These are phyloP conservation scores for Fusarium sp. DNA, from an alignment of 2,329 filamentous ascomycete genomes.

Conservation along the genomic window DNA sequence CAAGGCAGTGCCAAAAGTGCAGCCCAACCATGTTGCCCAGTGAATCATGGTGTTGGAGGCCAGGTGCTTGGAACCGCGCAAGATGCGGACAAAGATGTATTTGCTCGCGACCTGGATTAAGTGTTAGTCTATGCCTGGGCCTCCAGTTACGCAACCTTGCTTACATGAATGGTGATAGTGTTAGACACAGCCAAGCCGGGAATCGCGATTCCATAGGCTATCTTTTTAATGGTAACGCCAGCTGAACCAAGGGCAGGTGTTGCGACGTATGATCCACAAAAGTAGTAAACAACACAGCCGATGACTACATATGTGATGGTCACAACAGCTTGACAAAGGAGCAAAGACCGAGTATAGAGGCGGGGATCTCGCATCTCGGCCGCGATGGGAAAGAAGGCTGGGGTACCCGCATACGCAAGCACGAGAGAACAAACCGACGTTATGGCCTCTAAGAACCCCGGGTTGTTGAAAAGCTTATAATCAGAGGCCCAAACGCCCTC, in stretches of 20 bases:
- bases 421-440: no score
- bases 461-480: no score
- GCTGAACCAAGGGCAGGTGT: background rate
- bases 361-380: no score
- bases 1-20: background rate
- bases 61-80: background rate
- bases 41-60: background rate
- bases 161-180: background rate
- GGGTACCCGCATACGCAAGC: no score
- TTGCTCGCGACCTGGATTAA: background rate
- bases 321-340: no score
- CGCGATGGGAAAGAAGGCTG: no score
- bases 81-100: background rate
- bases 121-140: background rate
- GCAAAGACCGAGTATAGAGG: no score
- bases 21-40: background rate
- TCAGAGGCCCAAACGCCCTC: no score
- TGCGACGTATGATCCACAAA: no score
- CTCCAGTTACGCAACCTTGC: background rate
- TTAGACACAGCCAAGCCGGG: background rate
- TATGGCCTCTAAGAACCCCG: no score
- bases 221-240: background rate
- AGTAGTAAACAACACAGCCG: no score
- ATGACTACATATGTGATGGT: no score
- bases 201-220: background rate